A percentile compares a stretch with the other conserved stretches of the same genome.
Evolutionary conservation across 257 asterid species (phyloP).

Genomic region (Leonotis leonurus): DNA sequence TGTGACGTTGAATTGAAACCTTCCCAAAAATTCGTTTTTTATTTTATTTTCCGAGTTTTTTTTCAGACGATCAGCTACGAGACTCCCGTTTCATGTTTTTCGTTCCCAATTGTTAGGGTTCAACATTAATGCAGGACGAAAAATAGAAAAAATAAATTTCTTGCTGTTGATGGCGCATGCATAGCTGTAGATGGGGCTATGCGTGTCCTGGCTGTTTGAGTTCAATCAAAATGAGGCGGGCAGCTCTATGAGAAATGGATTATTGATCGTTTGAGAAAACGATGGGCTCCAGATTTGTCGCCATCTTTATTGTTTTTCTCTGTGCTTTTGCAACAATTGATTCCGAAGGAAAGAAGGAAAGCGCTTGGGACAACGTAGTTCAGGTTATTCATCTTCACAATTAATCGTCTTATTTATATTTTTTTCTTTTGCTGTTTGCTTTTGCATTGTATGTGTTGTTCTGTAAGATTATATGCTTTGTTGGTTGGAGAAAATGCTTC

Average conservation of each 20-base stretch:
- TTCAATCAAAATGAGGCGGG: conserved; percentile 32
- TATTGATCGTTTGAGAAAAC: conserved; percentile 26
- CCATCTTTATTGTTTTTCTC: conserved; percentile 45
- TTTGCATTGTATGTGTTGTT: not conserved
- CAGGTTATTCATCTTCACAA: conserved; percentile 21
- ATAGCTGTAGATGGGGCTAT: conserved; percentile 33
- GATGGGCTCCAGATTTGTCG: conserved; percentile 44
- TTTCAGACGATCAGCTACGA: conserved; percentile 11
- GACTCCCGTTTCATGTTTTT: not conserved
- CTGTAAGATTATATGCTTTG: not conserved
- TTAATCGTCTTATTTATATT: conserved; percentile 33
- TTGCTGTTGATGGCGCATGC: conserved; percentile 22
- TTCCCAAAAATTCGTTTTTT: not conserved
- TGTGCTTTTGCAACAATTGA: conserved; percentile 41
- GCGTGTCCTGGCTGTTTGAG: conserved; percentile 26
- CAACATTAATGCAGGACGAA: not conserved
- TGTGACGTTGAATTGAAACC: conserved; percentile 34
- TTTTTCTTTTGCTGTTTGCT: not conserved
- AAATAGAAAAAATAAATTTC: not conserved
- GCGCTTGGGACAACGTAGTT: conserved; percentile 14
- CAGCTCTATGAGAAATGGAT: conserved; percentile 16
- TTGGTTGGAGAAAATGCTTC: not conserved
- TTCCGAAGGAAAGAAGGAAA: conserved; percentile 51
- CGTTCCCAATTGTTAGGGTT: not conserved
- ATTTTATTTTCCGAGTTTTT: conserved; percentile 2